Evolutionary conservation across 208 protist species (phyloP), one percentile per base, ranked within the genome.

Genomic region (Trichomonas tenax): DNA sequence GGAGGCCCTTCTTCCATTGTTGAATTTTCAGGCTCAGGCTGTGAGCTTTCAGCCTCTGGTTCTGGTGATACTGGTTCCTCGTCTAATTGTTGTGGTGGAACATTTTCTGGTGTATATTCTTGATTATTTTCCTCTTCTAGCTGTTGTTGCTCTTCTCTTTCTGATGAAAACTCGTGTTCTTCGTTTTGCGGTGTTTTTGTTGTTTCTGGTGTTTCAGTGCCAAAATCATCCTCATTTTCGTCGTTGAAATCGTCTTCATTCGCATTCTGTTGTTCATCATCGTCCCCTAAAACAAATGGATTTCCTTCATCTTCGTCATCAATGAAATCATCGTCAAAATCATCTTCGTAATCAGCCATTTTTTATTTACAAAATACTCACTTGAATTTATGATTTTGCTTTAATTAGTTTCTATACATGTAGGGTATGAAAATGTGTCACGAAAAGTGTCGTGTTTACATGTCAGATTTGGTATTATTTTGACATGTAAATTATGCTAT

Each of bases 251-350:
- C 31, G 15, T 10, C 44, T 34, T 51, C 15, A 26, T 93, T 6
- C 0, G 40, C 11, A 23, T 17, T 34, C 36, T 0, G 11, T 72
- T 72, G 58, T 38, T 48, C 45, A 21, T 51, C 44, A 21, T 93
- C 36, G 6, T 14, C 14, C 0, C 36, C 44, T n/a, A 17, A 17
- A 38, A 41, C 40, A 26, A 48, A n/a, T 23, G 44, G 26, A n/a
- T n/a, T 51, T 48, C 14, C 86, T 0, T 48, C 26, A 93, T 93
- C 40, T 34, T 48, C 40, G 31, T 93, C 86, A 51, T 93, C 86
- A 51, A 93, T 93, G 46, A 93, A 93, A 51, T 93, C 86, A 93
- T 93, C 86, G 17, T 93, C 86, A 51, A 93, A 93, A 58, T 93
- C 86, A 31, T n/a, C 40, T 82, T 82, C 63, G 11, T 34, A 84